Evolutionary conservation across 1,139 yeast species (phyloP).

Genomic region (Candida sp.): DNA sequence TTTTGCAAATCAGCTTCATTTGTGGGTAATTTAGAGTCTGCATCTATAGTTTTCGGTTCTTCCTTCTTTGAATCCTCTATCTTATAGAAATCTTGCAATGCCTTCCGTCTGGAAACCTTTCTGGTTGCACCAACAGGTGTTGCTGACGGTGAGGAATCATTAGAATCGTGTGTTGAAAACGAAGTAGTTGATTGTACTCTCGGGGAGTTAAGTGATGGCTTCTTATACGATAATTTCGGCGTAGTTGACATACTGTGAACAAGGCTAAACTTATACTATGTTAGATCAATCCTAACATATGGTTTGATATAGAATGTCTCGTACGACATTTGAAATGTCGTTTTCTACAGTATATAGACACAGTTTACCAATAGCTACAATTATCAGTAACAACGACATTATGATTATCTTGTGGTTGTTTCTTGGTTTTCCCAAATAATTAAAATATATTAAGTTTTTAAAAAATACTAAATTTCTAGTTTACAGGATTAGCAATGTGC

Average conservation of each 20-base stretch:
- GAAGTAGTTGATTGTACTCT: conserved; percentile 5
- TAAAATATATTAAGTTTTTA: too few relatives aligned
- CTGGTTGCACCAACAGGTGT: conserved; percentile 12
- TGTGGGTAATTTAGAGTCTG: background rate
- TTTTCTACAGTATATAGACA: too few relatives aligned
- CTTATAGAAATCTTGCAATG: conserved; percentile 43
- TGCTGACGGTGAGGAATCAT: conserved; percentile 3
- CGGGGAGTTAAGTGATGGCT: conserved; percentile 12
- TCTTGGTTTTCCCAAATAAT: too few relatives aligned
- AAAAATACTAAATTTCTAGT: too few relatives aligned
- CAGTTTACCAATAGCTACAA: too few relatives aligned
- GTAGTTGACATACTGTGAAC: conserved; percentile 17
- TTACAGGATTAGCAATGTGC: background rate
- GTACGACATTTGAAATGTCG: too few relatives aligned
- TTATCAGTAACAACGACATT: too few relatives aligned
- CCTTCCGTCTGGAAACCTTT: conserved; percentile 38
- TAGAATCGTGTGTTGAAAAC: background rate
- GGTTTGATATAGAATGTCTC: too few relatives aligned
- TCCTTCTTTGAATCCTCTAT: conserved; percentile 17
- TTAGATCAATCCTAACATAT: too few relatives aligned
- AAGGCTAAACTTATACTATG: too few relatives aligned
- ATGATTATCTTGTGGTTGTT: too few relatives aligned
- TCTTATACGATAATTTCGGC: conserved; percentile 27
- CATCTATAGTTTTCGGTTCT: conserved; percentile 1
- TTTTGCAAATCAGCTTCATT: conserved; percentile 16